Evolutionary conservation across 208 protist genomes (phyloP).

Genomic region (Wallacemonas collosoma): DNA sequence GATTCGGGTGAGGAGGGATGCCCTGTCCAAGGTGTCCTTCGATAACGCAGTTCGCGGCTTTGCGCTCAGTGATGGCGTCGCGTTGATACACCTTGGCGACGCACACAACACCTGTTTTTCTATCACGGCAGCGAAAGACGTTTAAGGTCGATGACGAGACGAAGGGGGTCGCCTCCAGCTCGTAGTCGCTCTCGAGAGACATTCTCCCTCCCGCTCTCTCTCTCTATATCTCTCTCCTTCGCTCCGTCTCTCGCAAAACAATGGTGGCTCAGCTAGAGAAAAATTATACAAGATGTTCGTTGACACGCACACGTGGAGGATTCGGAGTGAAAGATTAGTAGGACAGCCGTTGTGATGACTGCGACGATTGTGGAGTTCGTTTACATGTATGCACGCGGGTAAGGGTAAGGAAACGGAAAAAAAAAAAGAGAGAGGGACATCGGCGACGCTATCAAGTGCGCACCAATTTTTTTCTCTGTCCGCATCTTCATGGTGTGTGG

Average conservation of each 20-base stretch:
- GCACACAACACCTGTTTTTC: conserved; percentile 35
- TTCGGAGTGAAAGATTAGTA: no score
- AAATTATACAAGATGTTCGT: no score
- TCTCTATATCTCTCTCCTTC: no score
- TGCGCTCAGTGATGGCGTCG: conserved; percentile 33
- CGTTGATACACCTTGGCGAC: conserved; percentile 77
- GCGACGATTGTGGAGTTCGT: no score
- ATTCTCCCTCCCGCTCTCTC: conserved; percentile 13
- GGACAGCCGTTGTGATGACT: no score
- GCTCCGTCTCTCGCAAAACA: no score
- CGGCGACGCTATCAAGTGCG: neutral
- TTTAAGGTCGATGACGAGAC: conserved; percentile 28
- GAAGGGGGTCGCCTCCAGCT: conserved; percentile 49
- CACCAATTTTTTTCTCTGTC: no score
- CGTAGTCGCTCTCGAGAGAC: conserved; percentile 57
- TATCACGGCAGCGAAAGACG: conserved; percentile 59
- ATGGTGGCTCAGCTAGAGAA: no score
- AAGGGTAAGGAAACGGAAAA: conserved; percentile 5
- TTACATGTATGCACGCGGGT: neutral
- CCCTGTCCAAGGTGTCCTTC: conserved; percentile 54
- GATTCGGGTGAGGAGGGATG: conserved; percentile 42
- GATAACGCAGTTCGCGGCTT: conserved; percentile 40
- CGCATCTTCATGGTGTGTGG: no score
- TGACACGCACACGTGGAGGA: no score
- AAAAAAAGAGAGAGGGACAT: neutral